A percentile compares a stretch with the other conserved stretches of the same genome.
Evolutionary conservation across 2,329 filamentous ascomycete species (phyloP).

Genomic region (Colletotrichum lini): DNA sequence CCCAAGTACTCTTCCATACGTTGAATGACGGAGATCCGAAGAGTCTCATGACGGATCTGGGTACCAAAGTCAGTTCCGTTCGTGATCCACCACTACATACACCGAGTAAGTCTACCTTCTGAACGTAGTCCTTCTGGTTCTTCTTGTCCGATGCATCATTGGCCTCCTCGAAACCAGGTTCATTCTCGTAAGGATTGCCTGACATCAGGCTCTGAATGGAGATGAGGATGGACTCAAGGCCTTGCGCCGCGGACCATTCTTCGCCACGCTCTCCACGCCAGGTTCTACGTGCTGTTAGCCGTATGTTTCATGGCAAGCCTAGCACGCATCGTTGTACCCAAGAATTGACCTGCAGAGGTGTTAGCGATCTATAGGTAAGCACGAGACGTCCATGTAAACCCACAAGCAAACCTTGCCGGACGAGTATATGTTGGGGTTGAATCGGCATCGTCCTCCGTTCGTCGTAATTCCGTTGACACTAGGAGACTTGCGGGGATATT

Average conservation of each 20-base stretch:
- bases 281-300: constrained; percentile 72
- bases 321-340: constrained; percentile 69
- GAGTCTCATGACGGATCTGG: constrained; percentile 90
- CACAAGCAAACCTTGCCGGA: constrained; percentile 93
- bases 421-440: constrained; percentile 97
- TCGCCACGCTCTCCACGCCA: constrained; percentile 93
- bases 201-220: constrained; percentile 98
- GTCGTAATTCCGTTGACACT: constrained; percentile 81
- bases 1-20: constrained; percentile 85
- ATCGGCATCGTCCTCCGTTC: constrained; percentile 88
- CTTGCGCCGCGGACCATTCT: constrained; percentile 97
- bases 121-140: constrained; percentile 80
- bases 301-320: constrained; percentile 10
- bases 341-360: constrained; percentile 79
- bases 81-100: not conserved
- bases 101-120: constrained; percentile 73
- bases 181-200: constrained; percentile 93
- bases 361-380: not conserved
- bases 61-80: constrained; percentile 44
- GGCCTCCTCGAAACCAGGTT: constrained; percentile 90
- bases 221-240: constrained; percentile 91
- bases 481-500: constrained; percentile 83
- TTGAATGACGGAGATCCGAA: constrained; percentile 89
- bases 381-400: constrained; percentile 53
- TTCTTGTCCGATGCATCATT: constrained; percentile 78